Evolutionary conservation across 257 asterid genomes (phyloP), one percentile per base, ranked within the genome.

Genomic region (Solanum commersonii): DNA sequence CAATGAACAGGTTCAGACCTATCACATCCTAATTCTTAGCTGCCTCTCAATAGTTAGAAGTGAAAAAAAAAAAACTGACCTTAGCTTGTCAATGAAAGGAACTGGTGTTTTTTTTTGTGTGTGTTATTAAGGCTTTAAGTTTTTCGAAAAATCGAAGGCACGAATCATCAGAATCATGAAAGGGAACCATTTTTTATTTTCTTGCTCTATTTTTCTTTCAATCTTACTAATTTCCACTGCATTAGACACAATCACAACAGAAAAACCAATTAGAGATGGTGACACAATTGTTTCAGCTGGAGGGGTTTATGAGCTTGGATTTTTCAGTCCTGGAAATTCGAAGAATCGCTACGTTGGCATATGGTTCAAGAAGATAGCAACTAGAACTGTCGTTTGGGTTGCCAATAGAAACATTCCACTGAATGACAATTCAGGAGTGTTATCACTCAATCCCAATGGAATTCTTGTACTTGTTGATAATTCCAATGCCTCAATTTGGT

Each of bases 371-470:
- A 63, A 33, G 25, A 29, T 33, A 40, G 38, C 76, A 33, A 16
- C 49, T 56, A 35, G 4, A 74, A 67, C 52, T 4, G 87, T 84
- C 3, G 88, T 87, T 1, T 89, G 91, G 91, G 88, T 89, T 20
- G 91, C 91, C 40, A 89, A 88, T 56, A 88, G 68, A 42, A 29
- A 63, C 12, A 10, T 42, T 2, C 89, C 92, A 10, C 10, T 90
- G 73, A 70, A 49, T 59, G 87, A 89, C 27, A 87, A 27, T 22
- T 87, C 86, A 8, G 90, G 82, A 20, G 16, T 27, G 1, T 34
- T 89, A 59, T 78, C 78, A 4, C 29, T 89, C 73, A 35, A 42
- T 56, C 25, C 14, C 20, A 71, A 79, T 4, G 91, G 91, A 33
- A 35, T 71, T 59, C 84, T 87, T 22, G 37, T 74, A 18, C 86